These are phyloP conservation scores for Eustoma russellianum DNA, from an alignment of 257 asterid species.

Conservation along the genomic window DNA sequence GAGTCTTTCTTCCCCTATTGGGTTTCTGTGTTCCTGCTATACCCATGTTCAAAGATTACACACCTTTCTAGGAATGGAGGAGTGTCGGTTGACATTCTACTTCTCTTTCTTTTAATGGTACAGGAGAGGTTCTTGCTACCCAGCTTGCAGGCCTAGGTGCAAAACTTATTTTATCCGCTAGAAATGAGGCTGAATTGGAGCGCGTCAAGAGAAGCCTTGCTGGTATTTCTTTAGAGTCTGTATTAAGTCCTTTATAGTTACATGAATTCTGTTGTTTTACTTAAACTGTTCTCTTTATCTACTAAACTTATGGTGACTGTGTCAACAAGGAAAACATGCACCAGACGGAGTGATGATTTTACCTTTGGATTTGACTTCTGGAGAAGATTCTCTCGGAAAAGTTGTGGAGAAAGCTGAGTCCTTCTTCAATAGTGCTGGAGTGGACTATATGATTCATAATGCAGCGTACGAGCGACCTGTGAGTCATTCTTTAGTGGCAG, in stretches of 20 bases:
- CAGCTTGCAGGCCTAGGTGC: conserved; percentile 93
- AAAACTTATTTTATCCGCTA: conserved; percentile 83
- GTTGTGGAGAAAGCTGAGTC: conserved; percentile 79
- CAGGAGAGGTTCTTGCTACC: conserved; percentile 88
- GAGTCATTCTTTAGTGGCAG: conserved; percentile 20
- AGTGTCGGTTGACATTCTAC: not conserved
- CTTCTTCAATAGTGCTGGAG: conserved; percentile 71
- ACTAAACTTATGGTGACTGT: conserved; percentile 12
- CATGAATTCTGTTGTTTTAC: not conserved
- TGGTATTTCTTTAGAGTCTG: conserved; percentile 33
- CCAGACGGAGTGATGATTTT: conserved; percentile 67
- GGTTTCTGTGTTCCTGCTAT: not conserved
- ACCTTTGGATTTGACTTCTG: conserved; percentile 78
- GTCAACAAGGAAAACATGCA: conserved; percentile 65
- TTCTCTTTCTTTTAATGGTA: conserved; percentile 16
- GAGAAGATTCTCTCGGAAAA: conserved; percentile 57
- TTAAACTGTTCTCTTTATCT: not conserved
- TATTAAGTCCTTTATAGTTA: not conserved
- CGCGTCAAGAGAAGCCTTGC: conserved; percentile 63
- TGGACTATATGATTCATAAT: conserved; percentile 90
- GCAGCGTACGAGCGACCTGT: conserved; percentile 99
- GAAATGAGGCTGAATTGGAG: conserved; percentile 78
- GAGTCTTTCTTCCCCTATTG: too few relatives aligned
- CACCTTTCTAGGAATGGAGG: too few relatives aligned
- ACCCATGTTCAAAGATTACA: too few relatives aligned